phyloP scores from a whole-genome alignment of 2,329 filamentous ascomycete species.

The Apiospora arundinis region DNA sequence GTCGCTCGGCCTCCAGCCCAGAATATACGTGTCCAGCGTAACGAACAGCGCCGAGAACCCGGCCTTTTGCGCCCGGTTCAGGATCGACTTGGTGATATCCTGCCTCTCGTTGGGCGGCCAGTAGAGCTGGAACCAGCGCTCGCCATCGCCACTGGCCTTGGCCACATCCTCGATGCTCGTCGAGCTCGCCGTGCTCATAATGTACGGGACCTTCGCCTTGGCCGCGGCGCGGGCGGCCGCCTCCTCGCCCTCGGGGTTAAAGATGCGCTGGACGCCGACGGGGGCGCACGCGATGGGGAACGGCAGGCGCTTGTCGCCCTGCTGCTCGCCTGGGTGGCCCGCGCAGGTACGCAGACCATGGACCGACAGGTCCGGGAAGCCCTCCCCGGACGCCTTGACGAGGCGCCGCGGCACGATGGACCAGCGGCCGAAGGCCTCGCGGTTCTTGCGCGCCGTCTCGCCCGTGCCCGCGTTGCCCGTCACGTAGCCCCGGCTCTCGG shows the following conservation, averaged over 20 bases:
- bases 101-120: conserved; percentile 34
- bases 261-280: conserved; percentile 36
- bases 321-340: background rate
- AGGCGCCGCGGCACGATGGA: conserved; percentile 34
- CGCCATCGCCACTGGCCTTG: conserved; percentile 32
- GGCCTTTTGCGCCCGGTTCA: conserved; percentile 30
- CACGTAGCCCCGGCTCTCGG: conserved; percentile 35
- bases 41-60: conserved; percentile 35
- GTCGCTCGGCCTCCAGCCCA: conserved; percentile 37
- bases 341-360: conserved; percentile 26
- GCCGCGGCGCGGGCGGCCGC: conserved; percentile 34
- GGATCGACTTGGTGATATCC: conserved; percentile 35
- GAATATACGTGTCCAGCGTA: conserved; percentile 37
- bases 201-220: conserved; percentile 31
- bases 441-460: conserved; percentile 35
- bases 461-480: conserved; percentile 34
- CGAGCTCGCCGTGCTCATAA: conserved; percentile 36
- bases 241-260: conserved; percentile 35
- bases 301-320: conserved; percentile 23
- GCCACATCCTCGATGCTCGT: conserved; percentile 38
- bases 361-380: conserved; percentile 29
- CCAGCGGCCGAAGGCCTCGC: conserved; percentile 33
- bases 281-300: conserved; percentile 36
- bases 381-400: conserved; percentile 25
- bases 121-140: conserved; percentile 38